phyloP scores from a whole-genome alignment of 495 filamentous ascomycete species.

The Xylaria intraflava region DNA sequence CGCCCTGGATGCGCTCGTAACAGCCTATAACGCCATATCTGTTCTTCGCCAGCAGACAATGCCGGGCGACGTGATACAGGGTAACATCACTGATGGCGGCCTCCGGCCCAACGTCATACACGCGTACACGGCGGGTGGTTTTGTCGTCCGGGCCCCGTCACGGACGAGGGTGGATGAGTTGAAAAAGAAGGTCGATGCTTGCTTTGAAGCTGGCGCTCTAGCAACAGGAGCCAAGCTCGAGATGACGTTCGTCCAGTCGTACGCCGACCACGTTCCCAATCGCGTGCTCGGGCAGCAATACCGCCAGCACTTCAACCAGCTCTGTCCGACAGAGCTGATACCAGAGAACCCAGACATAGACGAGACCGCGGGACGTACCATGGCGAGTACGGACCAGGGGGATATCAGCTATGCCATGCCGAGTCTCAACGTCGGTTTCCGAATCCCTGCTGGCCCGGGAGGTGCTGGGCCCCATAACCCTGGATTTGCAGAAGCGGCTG shows the following conservation, averaged over 20 bases:
- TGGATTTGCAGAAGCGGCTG: slow-evolving; percentile 51
- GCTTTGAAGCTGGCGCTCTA: slow-evolving; percentile 53
- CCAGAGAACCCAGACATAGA: slow-evolving; percentile 41
- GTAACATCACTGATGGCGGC: slow-evolving; percentile 54
- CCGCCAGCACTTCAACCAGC: slow-evolving; percentile 43
- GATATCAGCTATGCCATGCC: slow-evolving; percentile 61
- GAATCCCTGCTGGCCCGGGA: slow-evolving; percentile 40
- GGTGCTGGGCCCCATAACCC: slow-evolving; percentile 53
- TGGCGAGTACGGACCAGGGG: slow-evolving; percentile 55
- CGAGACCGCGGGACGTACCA: slow-evolving; percentile 43
- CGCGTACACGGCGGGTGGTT: slow-evolving; percentile 47
- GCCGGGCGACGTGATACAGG: slow-evolving; percentile 54
- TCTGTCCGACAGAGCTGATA: slow-evolving; percentile 36
- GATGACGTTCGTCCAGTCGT: slow-evolving; percentile 41
- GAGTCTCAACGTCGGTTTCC: slow-evolving; percentile 53
- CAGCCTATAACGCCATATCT: slow-evolving; percentile 55
- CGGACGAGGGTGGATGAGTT: slow-evolving; percentile 42
- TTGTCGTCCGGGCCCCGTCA: slow-evolving; percentile 46
- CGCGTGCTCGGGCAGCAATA: slow-evolving; percentile 49
- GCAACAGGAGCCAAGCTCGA: slow-evolving; percentile 54
- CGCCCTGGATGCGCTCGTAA: slow-evolving; percentile 55
- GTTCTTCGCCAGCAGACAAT: slow-evolving; percentile 58
- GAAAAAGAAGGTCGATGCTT: slow-evolving; percentile 45
- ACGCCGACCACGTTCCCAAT: slow-evolving; percentile 57
- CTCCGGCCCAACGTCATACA: slow-evolving; percentile 58